Conservation (phyloP, 1,284 basidiomycete species). For the Moesziomyces parantarcticus region DNA sequence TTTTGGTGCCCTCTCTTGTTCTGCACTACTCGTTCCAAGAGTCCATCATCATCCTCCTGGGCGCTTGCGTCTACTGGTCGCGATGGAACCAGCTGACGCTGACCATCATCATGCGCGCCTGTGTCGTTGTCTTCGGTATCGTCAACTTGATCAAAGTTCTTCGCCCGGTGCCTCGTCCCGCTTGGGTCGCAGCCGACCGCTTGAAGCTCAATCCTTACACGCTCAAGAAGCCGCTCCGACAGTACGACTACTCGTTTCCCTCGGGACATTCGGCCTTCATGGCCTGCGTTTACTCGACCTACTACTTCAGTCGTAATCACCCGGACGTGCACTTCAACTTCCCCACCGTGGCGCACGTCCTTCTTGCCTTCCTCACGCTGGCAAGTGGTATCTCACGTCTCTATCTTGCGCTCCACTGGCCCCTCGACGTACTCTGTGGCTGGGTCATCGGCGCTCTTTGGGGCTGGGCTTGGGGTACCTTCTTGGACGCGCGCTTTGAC, state of each 20-base stretch:
- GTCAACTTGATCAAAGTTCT: slow-evolving; percentile 32
- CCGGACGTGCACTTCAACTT: slow-evolving; percentile 10
- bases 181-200: slow-evolving; percentile 26
- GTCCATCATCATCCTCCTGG: slow-evolving; percentile 18
- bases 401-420: slow-evolving; percentile 29
- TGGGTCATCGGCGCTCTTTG: slow-evolving; percentile 22
- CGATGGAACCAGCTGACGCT: slow-evolving; percentile 28
- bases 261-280: slow-evolving; percentile 31
- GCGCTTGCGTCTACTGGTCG: slow-evolving; percentile 22
- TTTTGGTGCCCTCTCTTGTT: slow-evolving; percentile 14
- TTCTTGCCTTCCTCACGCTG: slow-evolving; percentile 12
- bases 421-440: slow-evolving; percentile 20
- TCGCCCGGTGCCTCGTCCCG: slow-evolving; percentile 21
- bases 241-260: slow-evolving; percentile 29
- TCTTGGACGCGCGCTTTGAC: slow-evolving; percentile 17
- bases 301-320: slow-evolving; percentile 23
- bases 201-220: slow-evolving; percentile 25
- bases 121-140: slow-evolving; percentile 17
- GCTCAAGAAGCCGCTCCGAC: slow-evolving; percentile 18
- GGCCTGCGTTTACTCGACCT: slow-evolving; percentile 22
- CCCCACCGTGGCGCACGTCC: slow-evolving; percentile 11
- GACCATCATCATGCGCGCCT: slow-evolving; percentile 28
- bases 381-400: slow-evolving; percentile 27
- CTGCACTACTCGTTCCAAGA: slow-evolving; percentile 22
- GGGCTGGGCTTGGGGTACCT: slow-evolving; percentile 23